phyloP scores from a whole-genome alignment of 2,329 filamentous ascomycete species.

The Calonectria pauciramosa region DNA sequence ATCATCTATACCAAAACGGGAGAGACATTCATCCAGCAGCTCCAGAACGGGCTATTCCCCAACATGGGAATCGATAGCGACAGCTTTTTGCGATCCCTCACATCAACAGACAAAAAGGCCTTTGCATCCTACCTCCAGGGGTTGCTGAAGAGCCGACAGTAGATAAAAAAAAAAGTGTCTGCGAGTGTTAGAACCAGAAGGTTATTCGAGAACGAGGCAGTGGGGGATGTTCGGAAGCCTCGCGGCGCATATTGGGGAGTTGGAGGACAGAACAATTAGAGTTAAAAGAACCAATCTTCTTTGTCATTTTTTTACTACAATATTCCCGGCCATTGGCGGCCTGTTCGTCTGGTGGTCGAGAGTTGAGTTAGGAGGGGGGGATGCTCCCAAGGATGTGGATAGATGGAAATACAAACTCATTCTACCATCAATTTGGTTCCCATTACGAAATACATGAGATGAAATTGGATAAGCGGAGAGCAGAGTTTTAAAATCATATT shows the following conservation, averaged over 20 bases:
- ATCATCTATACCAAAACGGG: slow-evolving; percentile 93
- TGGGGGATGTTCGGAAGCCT: slow-evolving; percentile 38
- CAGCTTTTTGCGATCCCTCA: slow-evolving; percentile 71
- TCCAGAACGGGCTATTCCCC: slow-evolving; percentile 75
- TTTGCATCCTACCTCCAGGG: slow-evolving; percentile 75
- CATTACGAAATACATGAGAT: not conserved
- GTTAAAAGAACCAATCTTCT: slow-evolving; percentile 46
- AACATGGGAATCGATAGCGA: slow-evolving; percentile 74
- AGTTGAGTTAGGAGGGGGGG: slow-evolving; percentile 13
- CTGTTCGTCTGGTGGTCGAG: slow-evolving; percentile 28
- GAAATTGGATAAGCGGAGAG: not conserved
- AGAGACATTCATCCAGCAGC: slow-evolving; percentile 79
- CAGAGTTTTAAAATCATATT: not conserved
- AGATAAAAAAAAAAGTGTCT: slow-evolving; percentile 20
- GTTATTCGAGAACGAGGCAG: slow-evolving; percentile 37
- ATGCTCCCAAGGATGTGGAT: slow-evolving; percentile 11
- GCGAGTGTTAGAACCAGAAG: slow-evolving; percentile 48
- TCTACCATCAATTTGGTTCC: not conserved
- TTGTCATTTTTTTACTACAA: slow-evolving; percentile 41
- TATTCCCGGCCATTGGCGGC: slow-evolving; percentile 42
- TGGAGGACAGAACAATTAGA: slow-evolving; percentile 47
- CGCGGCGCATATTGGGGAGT: slow-evolving; percentile 48
- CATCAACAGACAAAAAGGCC: slow-evolving; percentile 70
- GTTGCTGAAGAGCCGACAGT: slow-evolving; percentile 64
- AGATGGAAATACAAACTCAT: slow-evolving; percentile 23